These are phyloP conservation scores for Syzygium grande DNA, from an alignment of 345 rosid species.

Conservation along the genomic window DNA sequence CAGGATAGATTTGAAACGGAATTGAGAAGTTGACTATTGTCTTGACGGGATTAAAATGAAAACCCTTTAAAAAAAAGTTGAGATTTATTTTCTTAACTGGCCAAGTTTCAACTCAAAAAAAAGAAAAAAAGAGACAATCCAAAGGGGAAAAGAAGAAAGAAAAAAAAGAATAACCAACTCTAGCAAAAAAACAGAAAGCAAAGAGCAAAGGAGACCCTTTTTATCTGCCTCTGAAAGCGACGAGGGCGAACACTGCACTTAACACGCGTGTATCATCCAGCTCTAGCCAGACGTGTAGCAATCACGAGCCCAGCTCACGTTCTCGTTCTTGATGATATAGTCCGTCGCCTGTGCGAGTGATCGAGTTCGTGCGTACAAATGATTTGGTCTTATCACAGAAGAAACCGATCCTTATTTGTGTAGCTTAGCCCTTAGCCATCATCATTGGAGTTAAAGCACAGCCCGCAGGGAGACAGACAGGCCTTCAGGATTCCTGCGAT, in stretches of 20 bases:
- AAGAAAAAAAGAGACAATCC: not conserved
- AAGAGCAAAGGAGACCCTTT: not conserved
- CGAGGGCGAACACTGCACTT: not conserved
- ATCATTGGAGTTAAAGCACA: not conserved
- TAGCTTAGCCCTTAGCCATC: not conserved
- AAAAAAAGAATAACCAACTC: not conserved
- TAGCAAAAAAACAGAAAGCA: not conserved
- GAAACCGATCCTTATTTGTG: not conserved
- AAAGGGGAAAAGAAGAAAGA: not conserved
- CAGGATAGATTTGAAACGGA: no score
- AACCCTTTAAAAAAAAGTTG: not conserved
- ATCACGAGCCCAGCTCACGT: not conserved
- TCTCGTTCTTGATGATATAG: not conserved
- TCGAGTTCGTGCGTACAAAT: not conserved
- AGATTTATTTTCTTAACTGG: not conserved
- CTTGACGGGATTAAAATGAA: not conserved
- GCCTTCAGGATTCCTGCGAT: slow-evolving; percentile 47
- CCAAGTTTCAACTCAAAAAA: not conserved
- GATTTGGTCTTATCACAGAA: not conserved
- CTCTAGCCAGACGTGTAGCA: not conserved
- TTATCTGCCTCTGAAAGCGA: not conserved
- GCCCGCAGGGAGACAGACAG: slow-evolving; percentile 30
- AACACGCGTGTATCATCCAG: not conserved
- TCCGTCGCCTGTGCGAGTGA: not conserved
- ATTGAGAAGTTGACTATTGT: not conserved